phyloP scores from a whole-genome alignment of 208 protist species.

The Leptomonas seymouri region DNA sequence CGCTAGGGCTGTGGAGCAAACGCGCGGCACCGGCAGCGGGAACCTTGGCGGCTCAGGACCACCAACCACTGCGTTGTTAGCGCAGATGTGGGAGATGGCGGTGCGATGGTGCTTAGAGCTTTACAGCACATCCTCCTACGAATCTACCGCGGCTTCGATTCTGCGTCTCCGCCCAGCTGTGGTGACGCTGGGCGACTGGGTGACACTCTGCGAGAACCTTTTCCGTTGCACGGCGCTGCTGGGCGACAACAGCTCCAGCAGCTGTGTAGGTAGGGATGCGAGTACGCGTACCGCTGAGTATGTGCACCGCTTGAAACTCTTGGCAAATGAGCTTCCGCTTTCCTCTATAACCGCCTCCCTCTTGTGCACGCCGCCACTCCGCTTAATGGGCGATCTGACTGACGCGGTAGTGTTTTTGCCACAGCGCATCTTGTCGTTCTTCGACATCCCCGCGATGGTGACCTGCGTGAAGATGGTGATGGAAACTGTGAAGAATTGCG shows the following conservation, averaged over 20 bases:
- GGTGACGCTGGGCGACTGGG: slow-evolving; percentile 13
- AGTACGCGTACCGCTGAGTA: neutral
- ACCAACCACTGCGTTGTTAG: slow-evolving; percentile 4
- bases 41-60: neutral
- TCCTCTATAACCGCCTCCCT: slow-evolving; percentile 20
- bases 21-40: neutral
- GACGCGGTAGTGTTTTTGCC: slow-evolving; percentile 20
- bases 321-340: slow-evolving; percentile 27
- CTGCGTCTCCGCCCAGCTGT: neutral
- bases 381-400: neutral
- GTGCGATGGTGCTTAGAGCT: slow-evolving; percentile 30
- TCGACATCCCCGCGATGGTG: neutral
- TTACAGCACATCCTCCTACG: neutral
- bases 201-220: slow-evolving; percentile 14
- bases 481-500: slow-evolving; percentile 22
- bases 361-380: slow-evolving; percentile 22
- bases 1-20: slow-evolving; percentile 5
- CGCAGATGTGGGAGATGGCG: slow-evolving; percentile 28
- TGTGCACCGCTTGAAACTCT: slow-evolving; percentile 21
- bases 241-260: neutral
- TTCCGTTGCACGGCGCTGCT: slow-evolving; percentile 9
- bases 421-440: slow-evolving; percentile 26
- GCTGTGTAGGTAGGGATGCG: neutral
- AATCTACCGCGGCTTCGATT: neutral
- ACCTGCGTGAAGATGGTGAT: slow-evolving; percentile 10